Conservation (phyloP, 2,329 filamentous ascomycete species). For the Exophiala sp. region DNA sequence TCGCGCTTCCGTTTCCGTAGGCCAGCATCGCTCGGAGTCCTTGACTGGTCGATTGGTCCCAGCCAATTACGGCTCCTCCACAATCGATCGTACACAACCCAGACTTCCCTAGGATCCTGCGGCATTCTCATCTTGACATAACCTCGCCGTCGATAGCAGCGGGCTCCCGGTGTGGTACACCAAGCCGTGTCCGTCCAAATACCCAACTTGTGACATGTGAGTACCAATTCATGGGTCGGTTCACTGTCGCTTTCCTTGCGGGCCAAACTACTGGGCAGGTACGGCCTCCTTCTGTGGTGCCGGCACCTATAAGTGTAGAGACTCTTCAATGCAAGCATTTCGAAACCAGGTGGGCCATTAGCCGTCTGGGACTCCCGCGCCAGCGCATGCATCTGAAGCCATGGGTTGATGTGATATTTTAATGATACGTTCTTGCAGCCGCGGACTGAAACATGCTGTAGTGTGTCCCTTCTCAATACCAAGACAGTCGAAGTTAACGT, state of each 20-base stretch:
- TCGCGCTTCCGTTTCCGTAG: constrained; percentile 37
- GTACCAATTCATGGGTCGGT: constrained; percentile 59
- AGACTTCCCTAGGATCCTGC: constrained; percentile 55
- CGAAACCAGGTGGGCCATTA: constrained; percentile 35
- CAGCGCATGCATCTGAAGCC: constrained; percentile 48
- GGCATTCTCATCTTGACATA: constrained; percentile 56
- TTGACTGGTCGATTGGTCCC: constrained; percentile 37
- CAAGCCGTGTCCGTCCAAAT: constrained; percentile 62
- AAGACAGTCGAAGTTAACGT: constrained; percentile 55
- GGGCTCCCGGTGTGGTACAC: constrained; percentile 57
- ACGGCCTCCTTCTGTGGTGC: constrained; percentile 59
- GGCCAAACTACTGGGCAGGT: constrained; percentile 53
- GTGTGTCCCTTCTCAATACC: constrained; percentile 51
- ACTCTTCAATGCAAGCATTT: constrained; percentile 54
- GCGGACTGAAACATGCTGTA: constrained; percentile 59
- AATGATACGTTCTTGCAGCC: constrained; percentile 63
- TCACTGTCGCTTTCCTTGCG: constrained; percentile 59
- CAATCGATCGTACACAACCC: constrained; percentile 60
- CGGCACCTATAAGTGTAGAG: constrained; percentile 61
- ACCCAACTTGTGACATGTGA: constrained; percentile 55
- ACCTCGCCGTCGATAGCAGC: constrained; percentile 55
- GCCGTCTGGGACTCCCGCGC: constrained; percentile 15
- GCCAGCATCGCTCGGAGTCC: constrained; percentile 24
- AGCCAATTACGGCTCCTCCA: constrained; percentile 60
- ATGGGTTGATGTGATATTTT: constrained; percentile 62